These are phyloP conservation scores for Mortierella sp. DNA, from an alignment of 371 early-diverging fungal genomes.

Conservation along the genomic window DNA sequence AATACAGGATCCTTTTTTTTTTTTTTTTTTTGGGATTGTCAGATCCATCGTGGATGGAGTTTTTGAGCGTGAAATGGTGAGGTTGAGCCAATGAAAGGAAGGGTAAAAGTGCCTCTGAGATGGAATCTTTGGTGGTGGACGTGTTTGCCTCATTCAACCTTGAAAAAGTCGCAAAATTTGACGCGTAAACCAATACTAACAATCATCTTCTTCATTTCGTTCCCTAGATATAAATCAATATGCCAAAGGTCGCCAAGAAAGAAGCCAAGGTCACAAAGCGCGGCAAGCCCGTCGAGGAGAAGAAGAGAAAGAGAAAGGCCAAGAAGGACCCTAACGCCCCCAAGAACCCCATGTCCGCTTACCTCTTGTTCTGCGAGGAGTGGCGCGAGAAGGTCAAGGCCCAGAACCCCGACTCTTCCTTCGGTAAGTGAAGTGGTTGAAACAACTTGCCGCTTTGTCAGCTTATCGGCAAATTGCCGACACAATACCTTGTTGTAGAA, in stretches of 20 bases:
- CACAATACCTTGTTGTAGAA: neutral
- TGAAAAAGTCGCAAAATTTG: slow-evolving; percentile 6
- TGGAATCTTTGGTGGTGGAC: neutral
- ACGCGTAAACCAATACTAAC: neutral
- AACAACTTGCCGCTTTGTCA: neutral
- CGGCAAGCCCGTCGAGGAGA: slow-evolving; percentile 40
- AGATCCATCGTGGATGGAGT: too few species aligned
- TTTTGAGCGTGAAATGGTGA: neutral
- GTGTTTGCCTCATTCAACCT: neutral
- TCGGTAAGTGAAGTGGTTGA: slow-evolving; percentile 66
- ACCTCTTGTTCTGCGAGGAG: slow-evolving; percentile 86
- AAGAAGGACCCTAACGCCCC: slow-evolving; percentile 82
- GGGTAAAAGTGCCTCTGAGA: too few species aligned
- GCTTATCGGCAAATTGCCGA: too few species aligned
- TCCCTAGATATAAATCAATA: slow-evolving; percentile 14
- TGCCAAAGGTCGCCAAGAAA: slow-evolving; percentile 56
- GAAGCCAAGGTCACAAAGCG: slow-evolving; percentile 50
- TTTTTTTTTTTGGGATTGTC: too few species aligned
- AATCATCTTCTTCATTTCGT: neutral
- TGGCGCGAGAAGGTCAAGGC: slow-evolving; percentile 75
- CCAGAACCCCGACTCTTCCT: slow-evolving; percentile 83
- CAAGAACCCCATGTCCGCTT: slow-evolving; percentile 87
- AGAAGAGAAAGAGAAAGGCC: slow-evolving; percentile 49
- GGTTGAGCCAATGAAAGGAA: neutral
- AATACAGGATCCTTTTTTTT: too few species aligned